Base-by-base conservation (phyloP, 495 filamentous ascomycete genomes). In the Cairneyella variabilis region DNA sequence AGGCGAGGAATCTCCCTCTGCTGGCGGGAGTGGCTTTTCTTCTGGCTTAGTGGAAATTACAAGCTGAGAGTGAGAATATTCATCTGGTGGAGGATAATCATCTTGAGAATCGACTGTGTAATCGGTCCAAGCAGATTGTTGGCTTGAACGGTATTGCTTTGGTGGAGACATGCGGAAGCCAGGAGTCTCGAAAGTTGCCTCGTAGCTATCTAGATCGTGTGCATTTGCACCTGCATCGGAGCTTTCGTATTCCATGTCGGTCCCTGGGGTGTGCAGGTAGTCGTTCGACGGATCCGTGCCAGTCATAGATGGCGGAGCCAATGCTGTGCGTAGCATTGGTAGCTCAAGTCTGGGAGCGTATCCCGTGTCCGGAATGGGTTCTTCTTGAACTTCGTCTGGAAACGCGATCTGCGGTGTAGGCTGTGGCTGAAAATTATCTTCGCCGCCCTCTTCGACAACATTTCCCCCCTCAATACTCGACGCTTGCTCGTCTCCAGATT, bases 71-170 rank as follows among this genome's bases (percentile, higher is more conserved):
- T 5, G n/a, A n/a, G 22, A 7, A 39, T 32, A 37, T 18, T 56
- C 52, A 16, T 48, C 32, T 23, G 32, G 41, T n/a, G 43, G 51
- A 26, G 64, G 54, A 53, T 62, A 61, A 12, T 50, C 56, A 41
- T 68, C 60, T 26, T 48, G 56, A 11, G 74, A 76, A 12, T 74
- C 75, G 37, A 81, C 66, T 1, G 77, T 77, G 51, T 73, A 74
- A 64, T 81, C 76, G n/a, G 77, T 81, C 77, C 77, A 81, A 12
- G 70, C 64, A 11, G 77, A 77, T 21, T 71, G 67, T 27, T 75
- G 70, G 51, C 77, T 81, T 18, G 67, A 58, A n/a, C 76, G 71
- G 54, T 77, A 44, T 5, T 21, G 30, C 17, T 47, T 40, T n/a
- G 26, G 37, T 0, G 51, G 23, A 28, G 56, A 57, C 9, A 45